These are phyloP conservation scores for Gossypium sturtianum DNA, from an alignment of 345 rosid species.

Conservation along the genomic window DNA sequence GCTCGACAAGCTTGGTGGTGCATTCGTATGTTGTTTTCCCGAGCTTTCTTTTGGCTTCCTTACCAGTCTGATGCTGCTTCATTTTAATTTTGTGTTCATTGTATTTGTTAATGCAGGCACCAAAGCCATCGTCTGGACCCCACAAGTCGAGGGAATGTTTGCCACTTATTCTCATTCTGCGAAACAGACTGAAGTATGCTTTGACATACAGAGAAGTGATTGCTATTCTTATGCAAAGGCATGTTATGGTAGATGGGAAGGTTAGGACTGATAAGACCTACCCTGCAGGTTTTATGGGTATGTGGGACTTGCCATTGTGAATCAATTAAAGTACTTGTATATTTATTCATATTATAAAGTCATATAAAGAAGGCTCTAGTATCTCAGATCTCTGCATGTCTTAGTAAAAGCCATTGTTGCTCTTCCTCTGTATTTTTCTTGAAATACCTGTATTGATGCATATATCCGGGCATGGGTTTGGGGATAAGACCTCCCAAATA, in stretches of 20 bases:
- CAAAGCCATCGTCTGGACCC: slow-evolving; percentile 81
- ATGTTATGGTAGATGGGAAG: slow-evolving; percentile 65
- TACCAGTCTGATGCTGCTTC: neutral
- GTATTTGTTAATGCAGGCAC: slow-evolving; percentile 38
- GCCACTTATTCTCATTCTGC: slow-evolving; percentile 49
- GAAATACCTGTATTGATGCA: neutral
- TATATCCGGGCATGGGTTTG: neutral
- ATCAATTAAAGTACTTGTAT: neutral
- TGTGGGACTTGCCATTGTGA: neutral
- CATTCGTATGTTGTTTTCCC: slow-evolving; percentile 40
- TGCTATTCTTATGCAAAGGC: slow-evolving; percentile 76
- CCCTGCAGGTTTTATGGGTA: slow-evolving; percentile 88
- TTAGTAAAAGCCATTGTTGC: neutral
- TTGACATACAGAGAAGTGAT: slow-evolving; percentile 56
- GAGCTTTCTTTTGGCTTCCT: neutral
- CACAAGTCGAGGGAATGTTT: slow-evolving; percentile 80
- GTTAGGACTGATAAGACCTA: slow-evolving; percentile 81
- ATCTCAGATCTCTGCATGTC: neutral
- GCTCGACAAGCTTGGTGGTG: slow-evolving; percentile 46
- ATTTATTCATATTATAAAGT: neutral
- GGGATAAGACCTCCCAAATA: neutral
- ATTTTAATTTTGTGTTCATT: neutral
- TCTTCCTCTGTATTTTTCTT: neutral
- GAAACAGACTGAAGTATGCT: slow-evolving; percentile 60
- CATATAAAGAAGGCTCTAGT: neutral